A percentile compares a stretch with the other conserved stretches of the same genome.
These are phyloP conservation scores for Pleoardoris graminearum DNA, from an alignment of 2,329 filamentous ascomycete genomes.

Conservation along the genomic window DNA sequence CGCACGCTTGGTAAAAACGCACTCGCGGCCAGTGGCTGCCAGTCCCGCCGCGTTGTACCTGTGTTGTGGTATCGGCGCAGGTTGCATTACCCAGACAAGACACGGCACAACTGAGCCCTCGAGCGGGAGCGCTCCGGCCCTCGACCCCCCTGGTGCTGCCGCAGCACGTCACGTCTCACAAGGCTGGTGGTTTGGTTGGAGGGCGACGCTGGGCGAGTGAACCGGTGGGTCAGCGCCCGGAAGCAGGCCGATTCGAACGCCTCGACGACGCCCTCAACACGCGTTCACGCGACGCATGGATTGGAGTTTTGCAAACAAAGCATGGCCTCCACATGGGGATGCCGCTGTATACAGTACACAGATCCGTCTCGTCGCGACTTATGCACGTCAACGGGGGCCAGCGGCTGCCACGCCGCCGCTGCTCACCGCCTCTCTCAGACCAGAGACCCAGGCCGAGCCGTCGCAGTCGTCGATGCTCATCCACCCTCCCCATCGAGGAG, in stretches of 20 bases:
- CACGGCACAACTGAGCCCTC: not conserved
- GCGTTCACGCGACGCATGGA: not conserved
- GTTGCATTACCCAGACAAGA: slow-evolving; percentile 10
- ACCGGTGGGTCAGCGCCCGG: slow-evolving; percentile 23
- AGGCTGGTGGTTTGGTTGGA: slow-evolving; percentile 36
- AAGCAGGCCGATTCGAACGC: slow-evolving; percentile 37
- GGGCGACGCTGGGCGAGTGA: slow-evolving; percentile 21
- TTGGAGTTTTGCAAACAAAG: slow-evolving; percentile 11
- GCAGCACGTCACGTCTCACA: slow-evolving; percentile 25
- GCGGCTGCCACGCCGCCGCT: slow-evolving; percentile 18
- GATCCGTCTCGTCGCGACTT: not conserved
- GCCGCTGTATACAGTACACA: too few relatives aligned
- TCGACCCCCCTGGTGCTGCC: slow-evolving; percentile 18
- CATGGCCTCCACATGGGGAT: too few relatives aligned
- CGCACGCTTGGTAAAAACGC: slow-evolving; percentile 5
- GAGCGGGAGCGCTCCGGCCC: slow-evolving; percentile 18
- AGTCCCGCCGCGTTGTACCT: not conserved
- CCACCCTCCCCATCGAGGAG: slow-evolving; percentile 12
- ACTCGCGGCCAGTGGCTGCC: slow-evolving; percentile 4
- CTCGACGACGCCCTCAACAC: slow-evolving; percentile 10
- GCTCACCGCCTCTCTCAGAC: slow-evolving; percentile 33
- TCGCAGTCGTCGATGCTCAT: slow-evolving; percentile 25
- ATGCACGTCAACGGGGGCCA: slow-evolving; percentile 16
- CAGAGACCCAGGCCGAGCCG: slow-evolving; percentile 9
- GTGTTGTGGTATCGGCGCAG: not conserved